Conservation (phyloP, 1,284 basidiomycete genomes). For the Fomitopsis betulina region DNA sequence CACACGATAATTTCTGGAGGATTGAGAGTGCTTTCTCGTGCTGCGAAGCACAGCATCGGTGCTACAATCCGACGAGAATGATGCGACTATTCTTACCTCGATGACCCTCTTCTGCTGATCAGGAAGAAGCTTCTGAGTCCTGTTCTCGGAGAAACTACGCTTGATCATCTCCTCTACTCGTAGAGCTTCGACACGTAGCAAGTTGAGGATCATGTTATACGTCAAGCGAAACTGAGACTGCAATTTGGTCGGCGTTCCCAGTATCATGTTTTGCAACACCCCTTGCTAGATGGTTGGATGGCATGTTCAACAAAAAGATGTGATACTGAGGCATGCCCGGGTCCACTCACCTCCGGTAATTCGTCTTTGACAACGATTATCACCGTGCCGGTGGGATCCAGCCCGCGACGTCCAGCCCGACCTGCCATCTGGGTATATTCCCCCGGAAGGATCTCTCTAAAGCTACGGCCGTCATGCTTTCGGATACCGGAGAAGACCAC, state of each 20-base stretch:
- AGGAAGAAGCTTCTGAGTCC: constrained; percentile 87
- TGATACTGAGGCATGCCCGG: not conserved
- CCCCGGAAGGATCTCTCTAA: constrained; percentile 86
- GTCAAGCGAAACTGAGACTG: constrained; percentile 96
- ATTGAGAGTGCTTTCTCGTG: constrained; percentile 70
- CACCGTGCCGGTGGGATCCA: constrained; percentile 95
- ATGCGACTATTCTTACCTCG: constrained; percentile 46
- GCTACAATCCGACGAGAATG: not conserved
- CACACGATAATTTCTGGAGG: constrained; percentile 68
- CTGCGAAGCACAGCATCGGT: constrained; percentile 33
- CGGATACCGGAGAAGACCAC: constrained; percentile 95
- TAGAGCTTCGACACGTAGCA: constrained; percentile 94
- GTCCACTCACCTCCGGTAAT: constrained; percentile 71
- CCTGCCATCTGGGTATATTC: constrained; percentile 99
- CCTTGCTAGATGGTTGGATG: constrained; percentile 46
- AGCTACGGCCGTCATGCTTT: constrained; percentile 93
- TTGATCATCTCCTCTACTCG: constrained; percentile 99
- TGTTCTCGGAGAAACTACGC: constrained; percentile 97
- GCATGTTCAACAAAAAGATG: not conserved
- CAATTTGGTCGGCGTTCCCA: constrained; percentile 90
- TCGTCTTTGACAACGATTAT: constrained; percentile 86
- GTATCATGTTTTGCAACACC: constrained; percentile 85
- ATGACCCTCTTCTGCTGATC: constrained; percentile 88
- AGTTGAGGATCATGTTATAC: constrained; percentile 99
- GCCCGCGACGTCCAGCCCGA: constrained; percentile 91